These are phyloP conservation scores for Rhynchospora tenuis DNA, from an alignment of 176 grass and related monocot genomes.

Conservation along the genomic window DNA sequence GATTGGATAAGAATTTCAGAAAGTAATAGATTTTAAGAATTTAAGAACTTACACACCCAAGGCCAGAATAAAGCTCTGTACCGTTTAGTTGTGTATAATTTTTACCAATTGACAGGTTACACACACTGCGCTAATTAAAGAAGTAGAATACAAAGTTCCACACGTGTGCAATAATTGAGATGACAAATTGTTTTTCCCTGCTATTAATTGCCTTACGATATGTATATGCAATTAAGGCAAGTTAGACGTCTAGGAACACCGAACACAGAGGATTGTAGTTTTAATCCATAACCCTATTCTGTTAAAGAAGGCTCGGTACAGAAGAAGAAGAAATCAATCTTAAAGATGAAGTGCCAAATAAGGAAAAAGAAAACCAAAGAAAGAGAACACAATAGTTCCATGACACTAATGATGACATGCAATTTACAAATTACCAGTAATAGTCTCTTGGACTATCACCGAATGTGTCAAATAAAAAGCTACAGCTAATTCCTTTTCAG, in stretches of 20 bases:
- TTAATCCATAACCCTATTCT: background rate
- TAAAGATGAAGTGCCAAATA: background rate
- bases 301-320: background rate
- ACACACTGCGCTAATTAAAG: background rate
- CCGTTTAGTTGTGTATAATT: background rate
- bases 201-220: background rate
- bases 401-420: slow-evolving; percentile 3
- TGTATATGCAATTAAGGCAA: background rate
- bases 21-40: background rate
- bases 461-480: slow-evolving; percentile 21
- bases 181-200: background rate
- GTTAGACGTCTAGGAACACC: background rate
- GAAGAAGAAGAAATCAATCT: background rate
- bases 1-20: background rate
- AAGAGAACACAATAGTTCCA: background rate
- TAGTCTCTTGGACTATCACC: slow-evolving; percentile 17
- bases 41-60: background rate
- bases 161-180: background rate
- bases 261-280: background rate
- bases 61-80: background rate
- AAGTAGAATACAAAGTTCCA: background rate
- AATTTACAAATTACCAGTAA: slow-evolving; percentile 29
- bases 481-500: slow-evolving; percentile 9
- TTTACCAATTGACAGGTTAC: background rate
- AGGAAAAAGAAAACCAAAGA: background rate